phyloP scores from a whole-genome alignment of 805 yeast species.

The Saccharomycopsis fibuligera region DNA sequence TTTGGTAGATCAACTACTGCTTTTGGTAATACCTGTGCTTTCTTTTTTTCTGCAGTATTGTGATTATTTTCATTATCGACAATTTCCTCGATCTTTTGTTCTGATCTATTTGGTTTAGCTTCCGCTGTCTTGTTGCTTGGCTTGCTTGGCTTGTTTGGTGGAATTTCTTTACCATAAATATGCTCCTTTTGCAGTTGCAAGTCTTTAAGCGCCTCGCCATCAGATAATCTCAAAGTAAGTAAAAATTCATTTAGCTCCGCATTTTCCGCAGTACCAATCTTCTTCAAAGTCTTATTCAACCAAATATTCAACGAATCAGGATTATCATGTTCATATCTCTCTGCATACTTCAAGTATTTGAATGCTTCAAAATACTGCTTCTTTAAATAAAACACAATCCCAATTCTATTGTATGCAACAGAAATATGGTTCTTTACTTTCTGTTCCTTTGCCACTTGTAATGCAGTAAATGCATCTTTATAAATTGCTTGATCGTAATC shows the following conservation, averaged over 20 bases:
- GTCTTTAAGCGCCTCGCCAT: constrained; percentile 1
- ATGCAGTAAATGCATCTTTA: constrained; percentile 38
- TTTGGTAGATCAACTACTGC: background rate
- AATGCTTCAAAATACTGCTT: constrained; percentile 38
- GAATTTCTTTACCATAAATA: background rate
- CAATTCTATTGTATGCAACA: constrained; percentile 42
- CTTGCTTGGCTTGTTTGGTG: background rate
- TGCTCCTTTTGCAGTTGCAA: constrained; percentile 1
- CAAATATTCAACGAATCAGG: constrained; percentile 40
- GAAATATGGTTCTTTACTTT: constrained; percentile 44
- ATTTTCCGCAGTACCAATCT: background rate
- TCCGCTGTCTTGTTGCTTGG: background rate
- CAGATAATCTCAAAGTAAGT: constrained; percentile 4
- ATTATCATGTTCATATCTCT: constrained; percentile 38
- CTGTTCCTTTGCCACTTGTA: constrained; percentile 37
- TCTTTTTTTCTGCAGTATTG: background rate
- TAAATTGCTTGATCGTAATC: constrained; percentile 43
- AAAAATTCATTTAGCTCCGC: constrained; percentile 4
- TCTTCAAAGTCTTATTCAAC: constrained; percentile 25
- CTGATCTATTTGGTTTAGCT: background rate
- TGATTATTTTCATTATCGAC: background rate
- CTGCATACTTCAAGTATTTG: constrained; percentile 37
- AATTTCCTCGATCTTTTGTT: constrained; percentile 6
- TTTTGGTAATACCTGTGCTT: background rate
- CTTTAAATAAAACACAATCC: constrained; percentile 39